phyloP scores from a whole-genome alignment of 805 yeast species.

The Hanseniaspora thailandica region DNA sequence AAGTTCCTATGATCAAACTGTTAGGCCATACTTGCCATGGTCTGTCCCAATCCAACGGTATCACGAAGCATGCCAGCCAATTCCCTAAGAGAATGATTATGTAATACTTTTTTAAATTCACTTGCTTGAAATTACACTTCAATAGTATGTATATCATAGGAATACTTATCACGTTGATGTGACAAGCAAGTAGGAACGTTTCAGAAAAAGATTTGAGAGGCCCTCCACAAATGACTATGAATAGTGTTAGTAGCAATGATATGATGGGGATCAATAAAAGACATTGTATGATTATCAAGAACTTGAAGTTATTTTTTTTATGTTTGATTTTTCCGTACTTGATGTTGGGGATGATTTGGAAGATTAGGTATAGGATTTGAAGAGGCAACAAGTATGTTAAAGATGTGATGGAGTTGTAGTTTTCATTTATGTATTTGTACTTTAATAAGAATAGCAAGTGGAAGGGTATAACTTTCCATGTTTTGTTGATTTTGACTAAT shows the following conservation, averaged over 20 bases:
- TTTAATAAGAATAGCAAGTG: constrained; percentile 28
- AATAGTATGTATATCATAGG: constrained; percentile 56
- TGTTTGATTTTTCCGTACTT: constrained; percentile 21
- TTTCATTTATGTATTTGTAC: constrained; percentile 24
- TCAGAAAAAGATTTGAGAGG: constrained; percentile 48
- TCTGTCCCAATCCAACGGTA: constrained; percentile 95
- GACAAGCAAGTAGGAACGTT: constrained; percentile 51
- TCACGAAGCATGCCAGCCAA: constrained; percentile 88
- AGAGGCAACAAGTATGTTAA: constrained; percentile 25
- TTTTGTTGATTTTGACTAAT: constrained; percentile 25
- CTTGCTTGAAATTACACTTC: constrained; percentile 39
- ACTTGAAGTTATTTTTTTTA: constrained; percentile 12
- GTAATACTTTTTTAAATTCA: constrained; percentile 31
- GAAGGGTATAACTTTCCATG: constrained; percentile 25
- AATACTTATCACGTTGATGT: constrained; percentile 46
- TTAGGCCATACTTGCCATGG: constrained; percentile 96
- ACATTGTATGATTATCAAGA: constrained; percentile 21
- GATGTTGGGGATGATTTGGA: constrained; percentile 28
- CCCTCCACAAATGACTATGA: constrained; percentile 64
- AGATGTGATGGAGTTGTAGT: constrained; percentile 23
- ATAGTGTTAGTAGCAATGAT: constrained; percentile 23
- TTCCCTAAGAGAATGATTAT: constrained; percentile 44
- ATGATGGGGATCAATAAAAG: constrained; percentile 21
- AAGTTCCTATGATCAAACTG: constrained; percentile 69
- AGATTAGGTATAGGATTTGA: constrained; percentile 30